Evolutionary conservation across 345 rosid genomes (phyloP).

Genomic region (Populus davidiana): DNA sequence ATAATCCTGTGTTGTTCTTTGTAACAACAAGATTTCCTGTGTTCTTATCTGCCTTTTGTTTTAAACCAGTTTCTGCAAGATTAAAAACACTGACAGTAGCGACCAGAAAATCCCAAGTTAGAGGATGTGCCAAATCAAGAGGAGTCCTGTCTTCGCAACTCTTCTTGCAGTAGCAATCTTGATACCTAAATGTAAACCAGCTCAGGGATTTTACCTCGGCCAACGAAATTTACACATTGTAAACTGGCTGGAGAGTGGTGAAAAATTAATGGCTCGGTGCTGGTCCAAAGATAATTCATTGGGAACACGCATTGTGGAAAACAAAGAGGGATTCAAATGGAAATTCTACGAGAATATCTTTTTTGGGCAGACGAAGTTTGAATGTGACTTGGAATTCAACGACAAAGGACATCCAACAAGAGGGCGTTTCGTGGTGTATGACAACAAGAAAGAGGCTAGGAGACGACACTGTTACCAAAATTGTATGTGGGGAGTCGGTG

Average conservation of each 20-base stretch:
- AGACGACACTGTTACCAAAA: conserved; percentile 5
- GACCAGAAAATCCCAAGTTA: background rate
- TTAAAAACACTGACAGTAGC: too few relatives aligned
- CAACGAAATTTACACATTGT: background rate
- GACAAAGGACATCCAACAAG: background rate
- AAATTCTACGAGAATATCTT: background rate
- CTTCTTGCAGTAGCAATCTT: background rate
- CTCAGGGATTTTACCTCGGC: background rate
- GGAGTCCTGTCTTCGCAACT: background rate
- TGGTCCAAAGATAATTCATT: background rate
- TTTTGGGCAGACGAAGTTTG: background rate
- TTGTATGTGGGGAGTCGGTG: conserved; percentile 17
- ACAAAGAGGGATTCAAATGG: background rate
- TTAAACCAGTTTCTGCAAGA: too few relatives aligned
- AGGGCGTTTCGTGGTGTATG: conserved; percentile 12
- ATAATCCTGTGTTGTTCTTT: too few relatives aligned
- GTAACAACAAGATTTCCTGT: too few relatives aligned
- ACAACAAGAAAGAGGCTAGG: background rate
- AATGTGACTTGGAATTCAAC: background rate
- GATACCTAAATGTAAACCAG: background rate
- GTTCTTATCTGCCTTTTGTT: too few relatives aligned
- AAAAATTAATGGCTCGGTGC: background rate
- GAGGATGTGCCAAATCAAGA: background rate
- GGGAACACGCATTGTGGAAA: background rate
- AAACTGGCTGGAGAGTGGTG: background rate